Percentiles rank a stretch among this genome's conserved stretches.
Conservation (phyloP, 331 rosid species). For the Quercus tomentella region DNA sequence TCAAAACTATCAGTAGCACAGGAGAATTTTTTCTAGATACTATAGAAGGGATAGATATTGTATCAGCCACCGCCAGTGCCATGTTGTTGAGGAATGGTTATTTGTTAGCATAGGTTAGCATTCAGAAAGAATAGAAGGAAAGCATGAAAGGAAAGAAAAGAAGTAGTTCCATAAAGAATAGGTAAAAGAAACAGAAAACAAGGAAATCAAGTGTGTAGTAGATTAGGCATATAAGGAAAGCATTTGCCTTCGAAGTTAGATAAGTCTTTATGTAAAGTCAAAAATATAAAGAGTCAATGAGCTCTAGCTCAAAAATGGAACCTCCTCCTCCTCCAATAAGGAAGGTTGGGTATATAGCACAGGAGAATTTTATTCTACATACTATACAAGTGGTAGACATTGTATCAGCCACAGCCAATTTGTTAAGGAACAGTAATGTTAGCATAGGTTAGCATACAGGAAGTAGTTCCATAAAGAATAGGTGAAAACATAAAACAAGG, state of each 20-base stretch:
- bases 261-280: too few relatives aligned
- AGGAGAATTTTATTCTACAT: not conserved
- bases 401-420: not conserved
- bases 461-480: not conserved
- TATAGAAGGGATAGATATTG: not conserved
- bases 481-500: not conserved
- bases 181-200: too few relatives aligned
- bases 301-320: too few relatives aligned
- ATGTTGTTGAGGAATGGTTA: not conserved
- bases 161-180: too few relatives aligned
- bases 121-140: not conserved
- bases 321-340: too few relatives aligned
- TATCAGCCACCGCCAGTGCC: not conserved
- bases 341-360: too few relatives aligned
- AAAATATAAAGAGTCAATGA: too few relatives aligned
- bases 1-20: not conserved
- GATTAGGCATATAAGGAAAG: too few relatives aligned
- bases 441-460: not conserved
- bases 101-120: not conserved
- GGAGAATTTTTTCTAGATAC: not conserved
- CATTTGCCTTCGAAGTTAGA: too few relatives aligned
- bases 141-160: too few relatives aligned
- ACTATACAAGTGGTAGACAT: not conserved
- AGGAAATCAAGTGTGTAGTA: too few relatives aligned
- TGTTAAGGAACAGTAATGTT: not conserved